These are phyloP conservation scores for Apostasia shenzhenica DNA, from an alignment of 106 monocot species.

Conservation along the genomic window DNA sequence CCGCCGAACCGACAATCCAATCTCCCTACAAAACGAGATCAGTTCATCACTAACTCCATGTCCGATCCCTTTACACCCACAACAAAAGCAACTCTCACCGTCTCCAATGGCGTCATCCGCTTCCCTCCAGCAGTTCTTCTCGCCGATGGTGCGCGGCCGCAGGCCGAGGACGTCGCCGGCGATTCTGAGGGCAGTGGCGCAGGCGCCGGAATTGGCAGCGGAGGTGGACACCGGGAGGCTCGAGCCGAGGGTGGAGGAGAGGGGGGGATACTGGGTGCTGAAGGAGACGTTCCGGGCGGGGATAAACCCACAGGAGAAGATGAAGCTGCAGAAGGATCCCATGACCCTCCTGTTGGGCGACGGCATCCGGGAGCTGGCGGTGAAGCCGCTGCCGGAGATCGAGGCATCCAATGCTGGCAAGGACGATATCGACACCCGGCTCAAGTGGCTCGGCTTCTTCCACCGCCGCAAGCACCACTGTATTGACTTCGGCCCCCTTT, in stretches of 20 bases:
- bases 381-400: conserved; percentile 48
- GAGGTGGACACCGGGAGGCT: conserved; percentile 22
- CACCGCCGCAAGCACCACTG: conserved; percentile 97
- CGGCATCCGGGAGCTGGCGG: conserved; percentile 57
- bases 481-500: background rate
- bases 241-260: conserved; percentile 74
- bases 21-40: background rate
- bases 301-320: conserved; percentile 86
- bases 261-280: conserved; percentile 70
- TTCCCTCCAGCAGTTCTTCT: conserved; percentile 28
- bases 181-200: background rate
- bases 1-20: background rate
- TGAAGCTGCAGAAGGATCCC: conserved; percentile 85
- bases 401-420: conserved; percentile 53
- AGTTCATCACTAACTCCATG: conserved; percentile 1
- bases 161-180: background rate
- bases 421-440: conserved; percentile 83
- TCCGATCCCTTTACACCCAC: conserved; percentile 1
- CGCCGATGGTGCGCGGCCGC: background rate
- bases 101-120: conserved; percentile 32
- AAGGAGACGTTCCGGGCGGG: conserved; percentile 78
- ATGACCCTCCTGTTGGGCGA: conserved; percentile 65
- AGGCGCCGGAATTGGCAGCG: background rate
- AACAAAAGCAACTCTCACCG: background rate
- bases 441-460: conserved; percentile 99